Conservation (phyloP, 2,329 filamentous ascomycete genomes). For the Ramularia endophylla region DNA sequence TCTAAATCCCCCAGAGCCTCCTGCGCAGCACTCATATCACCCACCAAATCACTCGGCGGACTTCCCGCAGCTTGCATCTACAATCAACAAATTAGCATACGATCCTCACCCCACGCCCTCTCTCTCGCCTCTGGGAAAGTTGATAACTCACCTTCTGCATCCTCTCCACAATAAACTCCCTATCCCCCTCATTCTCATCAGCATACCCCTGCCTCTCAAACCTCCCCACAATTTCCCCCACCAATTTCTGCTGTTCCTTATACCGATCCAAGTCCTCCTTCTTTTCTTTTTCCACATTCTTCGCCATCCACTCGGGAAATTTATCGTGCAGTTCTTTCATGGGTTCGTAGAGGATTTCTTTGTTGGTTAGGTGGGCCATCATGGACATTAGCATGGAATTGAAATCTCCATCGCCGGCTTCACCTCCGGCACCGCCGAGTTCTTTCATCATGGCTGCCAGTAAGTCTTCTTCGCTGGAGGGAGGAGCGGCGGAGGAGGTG, state of each 20-base stretch:
- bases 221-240: conserved; percentile 78
- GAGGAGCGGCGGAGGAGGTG: conserved; percentile 55
- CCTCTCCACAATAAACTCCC: conserved; percentile 89
- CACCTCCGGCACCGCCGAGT: conserved; percentile 48
- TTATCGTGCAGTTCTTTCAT: conserved; percentile 97
- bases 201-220: conserved; percentile 79
- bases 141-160: conserved; percentile 80
- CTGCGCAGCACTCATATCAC: conserved; percentile 79
- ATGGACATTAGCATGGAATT: conserved; percentile 93
- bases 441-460: conserved; percentile 90
- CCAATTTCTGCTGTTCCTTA: conserved; percentile 70
- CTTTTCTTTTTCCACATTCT: conserved; percentile 62
- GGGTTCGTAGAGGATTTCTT: conserved; percentile 95
- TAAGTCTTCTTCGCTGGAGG: conserved; percentile 65
- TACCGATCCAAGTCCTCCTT: conserved; percentile 73
- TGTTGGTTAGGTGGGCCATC: conserved; percentile 99
- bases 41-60: conserved; percentile 84
- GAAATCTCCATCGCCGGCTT: conserved; percentile 71
- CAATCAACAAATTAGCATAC: conserved; percentile 9
- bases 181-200: conserved; percentile 73
- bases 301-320: conserved; percentile 81
- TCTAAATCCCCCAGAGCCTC: conserved; percentile 55
- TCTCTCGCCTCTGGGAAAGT: not conserved
- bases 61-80: conserved; percentile 97
- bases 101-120: not conserved